These are phyloP conservation scores for Epichloe gansuensis DNA, from an alignment of 2,329 filamentous ascomycete species.

Conservation along the genomic window DNA sequence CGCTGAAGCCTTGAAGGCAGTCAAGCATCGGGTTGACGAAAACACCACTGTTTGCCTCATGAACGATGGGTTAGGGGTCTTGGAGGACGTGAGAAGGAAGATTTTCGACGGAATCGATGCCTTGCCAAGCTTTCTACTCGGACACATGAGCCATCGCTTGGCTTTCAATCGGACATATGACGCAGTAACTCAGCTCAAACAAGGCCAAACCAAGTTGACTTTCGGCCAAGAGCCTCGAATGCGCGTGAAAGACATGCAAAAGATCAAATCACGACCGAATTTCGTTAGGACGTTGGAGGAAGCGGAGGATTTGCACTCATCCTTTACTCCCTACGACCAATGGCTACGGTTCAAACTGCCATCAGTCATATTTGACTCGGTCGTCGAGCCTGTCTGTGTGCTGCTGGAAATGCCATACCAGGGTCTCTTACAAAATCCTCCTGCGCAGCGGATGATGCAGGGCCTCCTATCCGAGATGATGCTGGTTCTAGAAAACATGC, in stretches of 20 bases:
- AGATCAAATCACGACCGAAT: conserved; percentile 10
- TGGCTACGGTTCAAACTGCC: conserved; percentile 67
- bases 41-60: conserved; percentile 63
- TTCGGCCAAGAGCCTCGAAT: conserved; percentile 9
- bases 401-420: conserved; percentile 67
- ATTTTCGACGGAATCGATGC: conserved; percentile 54
- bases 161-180: conserved; percentile 25
- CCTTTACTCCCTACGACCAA: conserved; percentile 15
- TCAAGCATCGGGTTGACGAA: conserved; percentile 53
- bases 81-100: conserved; percentile 61
- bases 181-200: conserved; percentile 26
- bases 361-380: conserved; percentile 58
- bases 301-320: conserved; percentile 12
- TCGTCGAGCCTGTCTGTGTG: conserved; percentile 72
- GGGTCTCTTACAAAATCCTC: conserved; percentile 52
- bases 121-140: conserved; percentile 66
- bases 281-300: conserved; percentile 13
- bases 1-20: conserved; percentile 39
- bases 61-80: conserved; percentile 69
- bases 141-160: conserved; percentile 41
- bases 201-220: conserved; percentile 21
- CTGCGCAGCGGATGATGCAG: conserved; percentile 53
- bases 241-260: conserved; percentile 8
- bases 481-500: conserved; percentile 56
- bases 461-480: conserved; percentile 63